Percentiles rank a stretch among this genome's conserved stretches.
Conservation (phyloP, 257 asterid species). For the Forsythia viridissima region DNA sequence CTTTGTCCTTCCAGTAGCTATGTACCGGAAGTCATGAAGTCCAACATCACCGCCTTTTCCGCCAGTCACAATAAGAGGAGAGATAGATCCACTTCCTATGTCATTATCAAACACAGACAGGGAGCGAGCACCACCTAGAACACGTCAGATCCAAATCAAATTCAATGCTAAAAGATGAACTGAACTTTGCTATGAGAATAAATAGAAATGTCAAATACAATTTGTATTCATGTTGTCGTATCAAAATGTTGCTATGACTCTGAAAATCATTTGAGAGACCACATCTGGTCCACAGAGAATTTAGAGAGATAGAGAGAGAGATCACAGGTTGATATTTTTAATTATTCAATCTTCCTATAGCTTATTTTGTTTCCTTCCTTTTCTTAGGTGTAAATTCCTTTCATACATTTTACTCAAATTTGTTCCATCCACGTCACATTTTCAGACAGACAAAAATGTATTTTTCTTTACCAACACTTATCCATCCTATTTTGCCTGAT, state of each 20-base stretch:
- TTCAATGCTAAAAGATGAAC: background rate
- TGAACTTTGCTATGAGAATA: background rate
- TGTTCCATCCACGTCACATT: conserved; percentile 6
- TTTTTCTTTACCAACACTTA: background rate
- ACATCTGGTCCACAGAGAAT: background rate
- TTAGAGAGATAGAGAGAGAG: background rate
- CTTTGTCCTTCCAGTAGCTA: conserved; percentile 96
- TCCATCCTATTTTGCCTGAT: background rate
- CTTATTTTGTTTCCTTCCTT: background rate
- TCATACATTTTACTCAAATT: background rate
- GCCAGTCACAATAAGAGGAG: conserved; percentile 92
- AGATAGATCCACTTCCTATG: conserved; percentile 91
- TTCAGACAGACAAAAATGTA: background rate
- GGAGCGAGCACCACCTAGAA: conserved; percentile 89
- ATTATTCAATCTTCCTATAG: background rate
- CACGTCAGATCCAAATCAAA: conserved; percentile 1
- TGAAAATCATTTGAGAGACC: background rate
- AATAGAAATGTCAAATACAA: conserved; percentile 2
- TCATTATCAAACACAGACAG: conserved; percentile 88
- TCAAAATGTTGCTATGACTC: background rate
- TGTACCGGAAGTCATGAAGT: conserved; percentile 96
- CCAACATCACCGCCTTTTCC: conserved; percentile 97
- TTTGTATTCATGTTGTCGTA: background rate
- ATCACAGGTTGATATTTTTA: background rate
- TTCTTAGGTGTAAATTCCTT: background rate